These are phyloP conservation scores for Coemansia pectinata DNA, from an alignment of 192 early-diverging fungal genomes.

Conservation along the genomic window DNA sequence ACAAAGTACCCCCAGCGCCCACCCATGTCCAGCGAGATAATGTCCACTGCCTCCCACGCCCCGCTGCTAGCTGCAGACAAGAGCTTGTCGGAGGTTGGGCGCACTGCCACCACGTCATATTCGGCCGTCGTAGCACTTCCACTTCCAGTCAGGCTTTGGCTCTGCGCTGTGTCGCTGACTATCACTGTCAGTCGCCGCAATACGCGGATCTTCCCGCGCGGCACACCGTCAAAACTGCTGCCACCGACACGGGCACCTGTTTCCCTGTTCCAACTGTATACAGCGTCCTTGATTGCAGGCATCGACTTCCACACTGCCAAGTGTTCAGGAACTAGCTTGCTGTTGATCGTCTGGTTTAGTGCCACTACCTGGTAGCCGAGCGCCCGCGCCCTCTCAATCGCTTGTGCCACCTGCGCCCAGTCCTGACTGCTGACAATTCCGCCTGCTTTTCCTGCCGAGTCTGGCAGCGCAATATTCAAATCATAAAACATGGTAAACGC, in stretches of 20 bases:
- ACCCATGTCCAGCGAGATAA: conserved; percentile 49
- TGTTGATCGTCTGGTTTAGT: conserved; percentile 43
- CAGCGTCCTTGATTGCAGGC: conserved; percentile 18
- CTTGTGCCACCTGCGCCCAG: conserved; percentile 40
- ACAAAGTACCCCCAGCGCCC: conserved; percentile 47
- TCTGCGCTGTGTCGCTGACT: conserved; percentile 40
- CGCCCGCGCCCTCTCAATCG: conserved; percentile 36
- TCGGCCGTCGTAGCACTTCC: conserved; percentile 10
- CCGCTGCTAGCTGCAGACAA: conserved; percentile 39
- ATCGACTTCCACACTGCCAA: conserved; percentile 31
- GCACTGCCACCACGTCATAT: conserved; percentile 52
- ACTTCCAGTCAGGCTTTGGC: conserved; percentile 28
- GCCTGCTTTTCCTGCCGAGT: conserved; percentile 30
- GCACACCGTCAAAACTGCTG: conserved; percentile 1
- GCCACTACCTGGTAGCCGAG: conserved; percentile 47
- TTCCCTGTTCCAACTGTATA: conserved; percentile 27
- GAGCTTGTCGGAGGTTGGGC: conserved; percentile 37
- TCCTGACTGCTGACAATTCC: conserved; percentile 29
- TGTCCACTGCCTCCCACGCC: conserved; percentile 37
- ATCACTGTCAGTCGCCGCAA: conserved; percentile 43
- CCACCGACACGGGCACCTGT: conserved; percentile 21
- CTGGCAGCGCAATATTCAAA: conserved; percentile 52
- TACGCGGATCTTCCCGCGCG: conserved; percentile 30
- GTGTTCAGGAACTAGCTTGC: conserved; percentile 32
- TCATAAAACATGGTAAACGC: conserved; percentile 43